Evolutionary conservation across 441 rosid species (phyloP), one percentile per base, ranked within the genome.

Genomic region (Croton laevigatus): DNA sequence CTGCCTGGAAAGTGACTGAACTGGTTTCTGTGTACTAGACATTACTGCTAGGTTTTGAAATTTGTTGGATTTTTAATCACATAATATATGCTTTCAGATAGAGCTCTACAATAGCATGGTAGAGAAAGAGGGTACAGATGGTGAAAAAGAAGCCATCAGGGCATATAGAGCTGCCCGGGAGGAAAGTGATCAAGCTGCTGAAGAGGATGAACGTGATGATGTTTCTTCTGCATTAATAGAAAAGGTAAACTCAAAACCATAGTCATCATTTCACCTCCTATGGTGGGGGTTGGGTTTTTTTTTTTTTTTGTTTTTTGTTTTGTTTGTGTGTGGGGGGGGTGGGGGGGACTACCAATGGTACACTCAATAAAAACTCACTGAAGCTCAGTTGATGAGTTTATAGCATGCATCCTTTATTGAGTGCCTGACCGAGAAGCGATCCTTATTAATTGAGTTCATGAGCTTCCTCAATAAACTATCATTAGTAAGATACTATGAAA

Each of bases 191-290:
- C 86, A 70, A 60, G 49, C 79, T 65, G 74, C 80, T 71, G 88
- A 84, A 64, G 83, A 65, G 36, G 81, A 82, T 59, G 87, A 81
- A 75, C 78, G 69, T 23, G 85, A 87, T 44, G 78, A 84, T 71
- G 91, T 89, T 78, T 92, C 98, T 58, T 89, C 97, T 46, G 93
- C 91, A 17, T 87, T 92, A 14, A 84, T 85, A 81, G 87, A 90
- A 46, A 87, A 75, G 89, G 97, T 89, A 79, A 80, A 69, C 16
- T 13, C 60, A 0, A 62, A 14, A 51, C 59, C 0, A 1, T 20
- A 53, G 36, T 20, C 13, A 52, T 59, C 38, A 8, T 69, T 12
- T 51, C 57, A 53, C 5, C 62, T 58, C 4, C 23, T 42, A 27
- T 27, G 32, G 32, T 27, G 32, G 32, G n/a, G n/a, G n/a, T n/a